A percentile compares a stretch with the other conserved stretches of the same genome.
phyloP scores from a whole-genome alignment of 2,329 filamentous ascomycete genomes.

The Zymoseptoria crescenta region DNA sequence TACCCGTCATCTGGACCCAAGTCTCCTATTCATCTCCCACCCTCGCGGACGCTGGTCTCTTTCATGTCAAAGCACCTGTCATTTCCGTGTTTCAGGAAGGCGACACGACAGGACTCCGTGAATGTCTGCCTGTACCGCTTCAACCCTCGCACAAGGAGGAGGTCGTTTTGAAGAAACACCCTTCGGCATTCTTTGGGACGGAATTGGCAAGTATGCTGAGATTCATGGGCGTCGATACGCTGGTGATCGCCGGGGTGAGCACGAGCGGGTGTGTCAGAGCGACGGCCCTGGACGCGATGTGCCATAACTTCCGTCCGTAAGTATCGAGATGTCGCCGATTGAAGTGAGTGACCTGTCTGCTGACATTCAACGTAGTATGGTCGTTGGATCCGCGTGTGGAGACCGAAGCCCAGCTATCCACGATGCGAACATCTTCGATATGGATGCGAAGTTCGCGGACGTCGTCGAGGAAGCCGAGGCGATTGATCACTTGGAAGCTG shows the following conservation, averaged over 20 bases:
- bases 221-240: slow-evolving; percentile 16
- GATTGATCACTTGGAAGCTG: slow-evolving; percentile 7
- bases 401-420: slow-evolving; percentile 19
- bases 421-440: slow-evolving; percentile 22
- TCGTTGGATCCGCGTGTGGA: slow-evolving; percentile 19
- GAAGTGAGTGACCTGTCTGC: too few relatives aligned
- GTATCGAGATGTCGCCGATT: neutral
- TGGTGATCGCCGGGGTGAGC: slow-evolving; percentile 20
- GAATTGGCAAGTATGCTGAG: slow-evolving; percentile 11
- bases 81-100: slow-evolving; percentile 16
- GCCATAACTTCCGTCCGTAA: slow-evolving; percentile 16
- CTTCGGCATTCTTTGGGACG: slow-evolving; percentile 20
- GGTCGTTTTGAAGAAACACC: slow-evolving; percentile 17
- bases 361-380: slow-evolving; percentile 5
- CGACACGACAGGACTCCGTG: slow-evolving; percentile 11
- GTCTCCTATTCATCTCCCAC: slow-evolving; percentile 15
- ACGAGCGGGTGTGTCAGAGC: slow-evolving; percentile 21
- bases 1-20: slow-evolving; percentile 18
- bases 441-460: slow-evolving; percentile 23
- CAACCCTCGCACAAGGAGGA: too few relatives aligned
- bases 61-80: slow-evolving; percentile 15
- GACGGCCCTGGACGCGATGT: slow-evolving; percentile 19
- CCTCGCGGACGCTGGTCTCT: slow-evolving; percentile 19
- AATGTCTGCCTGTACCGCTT: too few relatives aligned
- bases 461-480: slow-evolving; percentile 18